Conservation (phyloP, 2,329 filamentous ascomycete genomes). For the Xylaria sp. region DNA sequence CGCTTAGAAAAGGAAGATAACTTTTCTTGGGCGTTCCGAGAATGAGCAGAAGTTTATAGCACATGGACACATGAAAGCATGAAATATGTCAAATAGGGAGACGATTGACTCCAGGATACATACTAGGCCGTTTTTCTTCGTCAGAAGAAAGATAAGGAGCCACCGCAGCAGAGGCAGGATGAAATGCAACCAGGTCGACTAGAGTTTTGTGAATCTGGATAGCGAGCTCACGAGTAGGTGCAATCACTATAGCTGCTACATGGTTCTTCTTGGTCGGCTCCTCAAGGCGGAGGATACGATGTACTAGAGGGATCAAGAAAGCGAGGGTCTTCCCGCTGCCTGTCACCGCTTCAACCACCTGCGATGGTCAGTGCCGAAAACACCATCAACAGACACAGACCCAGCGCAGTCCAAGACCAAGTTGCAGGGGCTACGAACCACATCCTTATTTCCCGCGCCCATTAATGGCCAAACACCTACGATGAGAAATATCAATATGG, state of each 20-base stretch:
- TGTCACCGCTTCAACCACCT: conserved; percentile 70
- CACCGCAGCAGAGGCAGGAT: conserved; percentile 74
- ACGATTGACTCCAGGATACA: background rate
- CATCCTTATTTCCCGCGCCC: conserved; percentile 52
- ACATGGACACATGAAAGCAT: background rate
- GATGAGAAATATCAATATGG: background rate
- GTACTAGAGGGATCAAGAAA: conserved; percentile 73
- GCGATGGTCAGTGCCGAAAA: conserved; percentile 11
- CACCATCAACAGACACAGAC: background rate
- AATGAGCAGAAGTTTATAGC: background rate
- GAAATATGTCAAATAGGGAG: background rate
- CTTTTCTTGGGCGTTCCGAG: background rate
- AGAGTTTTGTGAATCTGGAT: conserved; percentile 88
- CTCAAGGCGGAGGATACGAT: conserved; percentile 78
- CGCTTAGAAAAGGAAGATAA: background rate
- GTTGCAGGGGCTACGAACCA: conserved; percentile 27
- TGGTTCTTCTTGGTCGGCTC: conserved; percentile 89
- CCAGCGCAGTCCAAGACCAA: background rate
- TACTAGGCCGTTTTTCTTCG: conserved; percentile 59
- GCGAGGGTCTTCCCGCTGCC: conserved; percentile 89
- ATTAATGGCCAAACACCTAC: conserved; percentile 77
- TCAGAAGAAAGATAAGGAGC: conserved; percentile 59
- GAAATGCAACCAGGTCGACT: conserved; percentile 77
- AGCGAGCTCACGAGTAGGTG: conserved; percentile 90
- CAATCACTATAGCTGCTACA: conserved; percentile 87